A percentile compares a stretch with the other conserved stretches of the same genome.
Evolutionary conservation across 2,329 filamentous ascomycete genomes (phyloP).

Genomic region (Ophiobolus disseminans): DNA sequence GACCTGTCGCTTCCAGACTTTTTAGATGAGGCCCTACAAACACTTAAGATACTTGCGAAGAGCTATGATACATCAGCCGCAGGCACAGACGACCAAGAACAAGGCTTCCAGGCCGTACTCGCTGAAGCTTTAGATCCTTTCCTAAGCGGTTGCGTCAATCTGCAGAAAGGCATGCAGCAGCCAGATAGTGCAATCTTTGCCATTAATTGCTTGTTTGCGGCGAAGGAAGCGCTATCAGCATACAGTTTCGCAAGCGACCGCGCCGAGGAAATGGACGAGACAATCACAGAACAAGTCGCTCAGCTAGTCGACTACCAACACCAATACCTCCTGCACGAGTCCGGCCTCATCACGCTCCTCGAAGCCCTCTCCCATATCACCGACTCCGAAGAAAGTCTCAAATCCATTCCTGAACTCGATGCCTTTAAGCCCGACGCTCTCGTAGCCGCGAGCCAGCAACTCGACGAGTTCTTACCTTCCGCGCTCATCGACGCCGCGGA

Average conservation of each 20-base stretch:
- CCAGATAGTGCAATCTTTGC: slow-evolving; percentile 72
- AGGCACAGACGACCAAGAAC: slow-evolving; percentile 60
- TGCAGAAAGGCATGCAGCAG: slow-evolving; percentile 66
- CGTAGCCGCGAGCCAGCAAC: slow-evolving; percentile 71
- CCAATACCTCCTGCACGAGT: slow-evolving; percentile 74
- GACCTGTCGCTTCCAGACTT: slow-evolving; percentile 82
- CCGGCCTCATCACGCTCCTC: slow-evolving; percentile 73
- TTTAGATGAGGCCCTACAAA: slow-evolving; percentile 78
- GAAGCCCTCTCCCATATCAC: slow-evolving; percentile 59
- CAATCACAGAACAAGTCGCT: slow-evolving; percentile 62
- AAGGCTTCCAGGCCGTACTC: slow-evolving; percentile 77
- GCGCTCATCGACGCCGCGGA: slow-evolving; percentile 91
- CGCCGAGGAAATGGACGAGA: slow-evolving; percentile 62
- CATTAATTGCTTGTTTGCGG: slow-evolving; percentile 73
- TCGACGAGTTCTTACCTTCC: slow-evolving; percentile 92
- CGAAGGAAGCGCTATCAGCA: slow-evolving; percentile 61
- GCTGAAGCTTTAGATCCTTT: slow-evolving; percentile 86
- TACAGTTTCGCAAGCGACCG: slow-evolving; percentile 71
- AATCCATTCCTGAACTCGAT: slow-evolving; percentile 61
- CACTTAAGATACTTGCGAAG: slow-evolving; percentile 79
- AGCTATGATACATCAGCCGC: slow-evolving; percentile 85
- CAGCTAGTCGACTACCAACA: slow-evolving; percentile 73
- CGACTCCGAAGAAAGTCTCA: slow-evolving; percentile 58
- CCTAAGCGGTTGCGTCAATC: slow-evolving; percentile 73
- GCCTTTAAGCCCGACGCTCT: slow-evolving; percentile 68